These are phyloP conservation scores for Suhomyces ambrosiae DNA, from an alignment of 1,139 yeast genomes.

Conservation along the genomic window DNA sequence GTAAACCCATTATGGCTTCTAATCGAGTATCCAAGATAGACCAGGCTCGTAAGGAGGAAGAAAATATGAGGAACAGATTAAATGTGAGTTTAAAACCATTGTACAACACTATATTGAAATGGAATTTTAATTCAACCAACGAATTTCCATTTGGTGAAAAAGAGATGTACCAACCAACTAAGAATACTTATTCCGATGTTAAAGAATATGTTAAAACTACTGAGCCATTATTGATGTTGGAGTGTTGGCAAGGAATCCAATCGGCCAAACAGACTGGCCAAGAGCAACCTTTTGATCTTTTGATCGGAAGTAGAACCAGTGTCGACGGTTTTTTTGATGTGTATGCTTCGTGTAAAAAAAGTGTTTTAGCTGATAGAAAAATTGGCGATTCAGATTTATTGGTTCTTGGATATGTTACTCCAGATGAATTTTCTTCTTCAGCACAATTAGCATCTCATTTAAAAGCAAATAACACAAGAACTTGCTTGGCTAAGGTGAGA, in stretches of 20 bases:
- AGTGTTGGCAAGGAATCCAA: conserved; percentile 92
- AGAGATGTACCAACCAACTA: conserved; percentile 40
- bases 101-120: conserved; percentile 66
- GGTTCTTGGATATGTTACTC: conserved; percentile 57
- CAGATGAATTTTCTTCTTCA: conserved; percentile 18
- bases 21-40: conserved; percentile 22
- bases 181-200: conserved; percentile 51
- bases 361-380: conserved; percentile 51
- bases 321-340: conserved; percentile 90
- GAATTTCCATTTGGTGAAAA: conserved; percentile 59
- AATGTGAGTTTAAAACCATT: conserved; percentile 79
- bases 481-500: conserved; percentile 79
- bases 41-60: conserved; percentile 65
- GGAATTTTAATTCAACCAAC: conserved; percentile 68
- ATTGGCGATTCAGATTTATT: conserved; percentile 78
- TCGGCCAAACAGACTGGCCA: conserved; percentile 67
- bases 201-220: conserved; percentile 66
- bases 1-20: conserved; percentile 32
- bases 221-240: conserved; percentile 81
- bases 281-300: conserved; percentile 65
- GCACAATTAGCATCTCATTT: conserved; percentile 26
- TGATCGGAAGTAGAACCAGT: conserved; percentile 77
- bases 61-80: conserved; percentile 75
- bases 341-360: conserved; percentile 69
- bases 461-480: conserved; percentile 30